Base-by-base conservation (phyloP, 176 grass and related monocot species). In the Avena insularis region DNA sequence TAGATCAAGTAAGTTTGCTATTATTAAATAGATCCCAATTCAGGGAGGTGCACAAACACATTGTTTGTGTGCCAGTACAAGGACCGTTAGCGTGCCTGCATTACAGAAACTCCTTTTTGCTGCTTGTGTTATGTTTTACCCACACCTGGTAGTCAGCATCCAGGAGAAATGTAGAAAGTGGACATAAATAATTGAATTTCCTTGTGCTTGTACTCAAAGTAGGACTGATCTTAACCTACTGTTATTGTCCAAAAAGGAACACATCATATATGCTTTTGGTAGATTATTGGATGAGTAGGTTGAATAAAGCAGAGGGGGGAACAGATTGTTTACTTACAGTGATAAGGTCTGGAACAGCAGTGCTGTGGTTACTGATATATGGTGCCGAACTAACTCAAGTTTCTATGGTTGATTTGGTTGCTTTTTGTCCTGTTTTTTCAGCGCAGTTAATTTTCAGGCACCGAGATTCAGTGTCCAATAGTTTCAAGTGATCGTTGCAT, bases 381-480 rank as follows among this genome's bases (percentile, higher is more conserved):
- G 56, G 20, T 50, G 19, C 70, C 25, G 53, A 78, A 71, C 12
- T 47, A 47, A 55, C 71, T 25, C 23, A 53, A 53, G 23, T 16
- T 51, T 75, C 13, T 36, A 55, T 35, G 35, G 15, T 56, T 65
- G 23, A 33, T 33, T 33, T 71, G 38, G 38, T 40, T 40, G 38
- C 6, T 40, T 55, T 5, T 77, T 84, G 21, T 46, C 51, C 64
- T 55, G 29, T 56, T 77, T 40, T 82, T 20, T 31, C 45, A 72
- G 6, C 71, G 27, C 2, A 73, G 15, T 13, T 74, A 15, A 33
- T 33, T 77, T 53, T 61, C 62, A 5, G 20, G 1, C 25, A 76
- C 54, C 15, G 25, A 77, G 20, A 27, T 86, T 78, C 62, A 53
- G n/a, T 77, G 9, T 75, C 70, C 45, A 74, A 21, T 21, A 71